phyloP scores from a whole-genome alignment of 2,329 filamentous ascomycete genomes.

The Penicillium glabrum region DNA sequence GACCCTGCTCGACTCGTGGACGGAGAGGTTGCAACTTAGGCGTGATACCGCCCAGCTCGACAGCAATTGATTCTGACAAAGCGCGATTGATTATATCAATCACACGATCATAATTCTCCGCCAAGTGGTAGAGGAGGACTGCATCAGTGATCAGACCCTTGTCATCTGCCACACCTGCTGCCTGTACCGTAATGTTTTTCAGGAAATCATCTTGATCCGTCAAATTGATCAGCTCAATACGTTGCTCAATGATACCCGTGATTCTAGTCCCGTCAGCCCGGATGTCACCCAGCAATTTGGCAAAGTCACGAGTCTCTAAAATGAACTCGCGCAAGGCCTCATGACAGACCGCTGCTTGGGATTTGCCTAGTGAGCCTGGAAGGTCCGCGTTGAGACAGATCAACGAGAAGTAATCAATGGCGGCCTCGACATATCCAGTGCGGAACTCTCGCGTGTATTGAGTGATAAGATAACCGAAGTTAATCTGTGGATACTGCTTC shows the following conservation, averaged over 20 bases:
- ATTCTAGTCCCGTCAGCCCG: constrained; percentile 81
- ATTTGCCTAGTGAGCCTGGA: constrained; percentile 68
- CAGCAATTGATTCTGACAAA: constrained; percentile 82
- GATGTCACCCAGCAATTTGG: constrained; percentile 89
- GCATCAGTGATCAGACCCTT: constrained; percentile 92
- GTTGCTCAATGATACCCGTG: constrained; percentile 82
- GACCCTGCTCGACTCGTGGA: constrained; percentile 54
- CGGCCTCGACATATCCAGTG: constrained; percentile 81
- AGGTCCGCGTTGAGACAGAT: constrained; percentile 91
- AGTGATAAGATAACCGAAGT: constrained; percentile 89
- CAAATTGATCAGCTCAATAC: constrained; percentile 76
- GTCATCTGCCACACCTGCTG: constrained; percentile 89
- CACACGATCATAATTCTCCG: constrained; percentile 94
- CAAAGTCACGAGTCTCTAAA: constrained; percentile 95
- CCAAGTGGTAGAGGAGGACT: constrained; percentile 89
- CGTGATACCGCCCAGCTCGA: constrained; percentile 80
- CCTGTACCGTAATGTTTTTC: constrained; percentile 87
- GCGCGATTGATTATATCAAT: constrained; percentile 85
- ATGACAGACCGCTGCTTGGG: constrained; percentile 81
- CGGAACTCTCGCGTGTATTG: constrained; percentile 97
- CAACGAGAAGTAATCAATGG: constrained; percentile 87
- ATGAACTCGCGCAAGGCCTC: constrained; percentile 91
- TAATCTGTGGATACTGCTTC: constrained; percentile 70
- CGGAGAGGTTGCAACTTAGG: constrained; percentile 78
- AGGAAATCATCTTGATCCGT: constrained; percentile 80